phyloP scores from a whole-genome alignment of 768 basidiomycete genomes.

The Rhizopogon roseolus region DNA sequence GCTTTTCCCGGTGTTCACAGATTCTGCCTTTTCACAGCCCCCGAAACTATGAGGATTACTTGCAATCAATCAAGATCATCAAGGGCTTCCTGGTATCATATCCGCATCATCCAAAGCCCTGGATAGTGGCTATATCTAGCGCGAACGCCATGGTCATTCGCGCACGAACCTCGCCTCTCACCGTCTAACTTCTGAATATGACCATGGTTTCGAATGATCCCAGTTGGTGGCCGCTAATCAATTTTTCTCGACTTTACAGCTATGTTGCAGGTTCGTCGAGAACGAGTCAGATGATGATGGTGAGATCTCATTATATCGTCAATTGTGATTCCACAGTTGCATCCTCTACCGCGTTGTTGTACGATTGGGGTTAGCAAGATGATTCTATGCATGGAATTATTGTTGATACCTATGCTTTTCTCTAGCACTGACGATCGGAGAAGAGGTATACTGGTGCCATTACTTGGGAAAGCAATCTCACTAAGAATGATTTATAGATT shows the following conservation, averaged over 20 bases:
- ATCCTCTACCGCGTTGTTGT: background rate
- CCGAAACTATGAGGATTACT: too few relatives aligned
- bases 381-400: too few relatives aligned
- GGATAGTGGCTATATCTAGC: background rate
- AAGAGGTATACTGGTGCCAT: background rate
- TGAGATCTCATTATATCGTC: background rate
- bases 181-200: background rate
- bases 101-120: background rate
- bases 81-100: too few relatives aligned
- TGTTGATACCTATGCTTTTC: background rate
- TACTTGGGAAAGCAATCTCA: background rate
- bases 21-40: too few relatives aligned
- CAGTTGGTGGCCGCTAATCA: background rate
- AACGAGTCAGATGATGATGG: background rate
- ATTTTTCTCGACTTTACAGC: background rate
- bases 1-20: too few relatives aligned
- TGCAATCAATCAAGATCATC: too few relatives aligned
- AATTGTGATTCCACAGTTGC: background rate
- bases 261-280: background rate
- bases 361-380: background rate
- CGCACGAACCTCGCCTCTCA: background rate
- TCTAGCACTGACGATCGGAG: background rate
- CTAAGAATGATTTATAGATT: background rate
- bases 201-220: background rate
- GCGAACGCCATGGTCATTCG: background rate